Conservation (phyloP, 140 eudicot species). For the Ambrosia hybrid region DNA sequence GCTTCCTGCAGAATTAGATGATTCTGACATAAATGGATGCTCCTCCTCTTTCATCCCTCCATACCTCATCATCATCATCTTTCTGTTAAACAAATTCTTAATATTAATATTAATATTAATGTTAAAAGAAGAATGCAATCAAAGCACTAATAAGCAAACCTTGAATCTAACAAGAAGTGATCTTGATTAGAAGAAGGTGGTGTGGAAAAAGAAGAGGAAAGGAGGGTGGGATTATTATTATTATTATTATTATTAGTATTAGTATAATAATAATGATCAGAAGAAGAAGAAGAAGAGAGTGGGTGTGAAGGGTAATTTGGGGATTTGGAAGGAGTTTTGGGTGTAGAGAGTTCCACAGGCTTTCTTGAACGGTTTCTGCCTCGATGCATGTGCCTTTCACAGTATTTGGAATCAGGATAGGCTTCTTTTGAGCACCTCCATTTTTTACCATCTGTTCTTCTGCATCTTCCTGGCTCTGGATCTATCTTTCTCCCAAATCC, state of each 20-base stretch:
- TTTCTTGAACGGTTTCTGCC: slow-evolving; percentile 99
- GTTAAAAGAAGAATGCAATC: background rate
- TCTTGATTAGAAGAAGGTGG: slow-evolving; percentile 40
- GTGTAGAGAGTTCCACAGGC: slow-evolving; percentile 82
- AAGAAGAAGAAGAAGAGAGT: slow-evolving; percentile 17
- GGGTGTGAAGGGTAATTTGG: slow-evolving; percentile 41
- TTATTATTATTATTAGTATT: slow-evolving; percentile 10
- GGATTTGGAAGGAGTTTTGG: slow-evolving; percentile 32
- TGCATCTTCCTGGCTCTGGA: slow-evolving; percentile 97
- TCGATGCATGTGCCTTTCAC: slow-evolving; percentile 99
- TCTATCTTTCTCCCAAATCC: slow-evolving; percentile 86
- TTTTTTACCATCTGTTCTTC: slow-evolving; percentile 94
- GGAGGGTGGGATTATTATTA: slow-evolving; percentile 15
- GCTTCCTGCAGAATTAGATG: slow-evolving; percentile 30
- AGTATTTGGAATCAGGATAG: slow-evolving; percentile 93
- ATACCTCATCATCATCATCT: no score
- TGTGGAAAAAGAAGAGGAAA: slow-evolving; percentile 30
- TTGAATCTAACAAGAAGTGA: slow-evolving; percentile 55
- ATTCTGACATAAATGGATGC: slow-evolving; percentile 54
- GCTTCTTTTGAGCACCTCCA: slow-evolving; percentile 99
- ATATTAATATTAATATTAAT: background rate
- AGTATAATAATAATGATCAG: no score
- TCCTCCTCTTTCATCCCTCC: slow-evolving; percentile 37
- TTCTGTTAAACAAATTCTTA: no score
- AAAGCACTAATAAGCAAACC: slow-evolving; percentile 1